Conservation (phyloP, 2,329 filamentous ascomycete genomes). For the Fusarium falciforme region DNA sequence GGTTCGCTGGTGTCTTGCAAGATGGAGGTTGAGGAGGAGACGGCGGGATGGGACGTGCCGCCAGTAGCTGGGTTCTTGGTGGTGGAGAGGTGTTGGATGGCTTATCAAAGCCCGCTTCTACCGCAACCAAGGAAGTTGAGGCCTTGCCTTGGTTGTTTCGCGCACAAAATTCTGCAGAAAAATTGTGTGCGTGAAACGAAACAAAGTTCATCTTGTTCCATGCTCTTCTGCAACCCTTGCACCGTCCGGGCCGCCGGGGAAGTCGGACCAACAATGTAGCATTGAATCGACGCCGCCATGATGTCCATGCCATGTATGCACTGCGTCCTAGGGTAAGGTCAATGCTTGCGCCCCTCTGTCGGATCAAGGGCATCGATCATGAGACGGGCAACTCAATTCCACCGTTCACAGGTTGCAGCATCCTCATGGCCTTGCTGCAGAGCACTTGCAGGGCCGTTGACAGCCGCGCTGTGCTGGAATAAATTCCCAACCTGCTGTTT, state of each 20-base stretch:
- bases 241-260: conserved; percentile 13
- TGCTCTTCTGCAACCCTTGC: not conserved
- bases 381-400: conserved; percentile 4
- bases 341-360: conserved; percentile 1
- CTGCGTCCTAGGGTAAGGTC: conserved; percentile 28
- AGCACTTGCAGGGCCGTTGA: conserved; percentile 15
- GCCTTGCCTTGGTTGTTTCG: not conserved
- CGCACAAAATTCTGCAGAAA: not conserved
- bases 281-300: not conserved
- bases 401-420: conserved; percentile 18
- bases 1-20: conserved; percentile 26
- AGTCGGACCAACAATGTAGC: conserved; percentile 4
- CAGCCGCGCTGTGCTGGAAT: conserved; percentile 17
- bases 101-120: not conserved
- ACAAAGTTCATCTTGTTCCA: not conserved
- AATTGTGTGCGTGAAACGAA: conserved; percentile 5
- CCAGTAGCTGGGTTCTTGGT: conserved; percentile 3
- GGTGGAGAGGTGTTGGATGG: not conserved
- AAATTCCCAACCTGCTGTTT: conserved; percentile 7
- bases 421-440: conserved; percentile 19
- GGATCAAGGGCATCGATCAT: conserved; percentile 17
- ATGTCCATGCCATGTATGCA: conserved; percentile 7
- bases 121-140: not conserved
- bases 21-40: conserved; percentile 14
- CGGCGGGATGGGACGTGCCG: conserved; percentile 42